Base-by-base conservation (phyloP, 768 basidiomycete species). In the Gelatoporia subvermispora region DNA sequence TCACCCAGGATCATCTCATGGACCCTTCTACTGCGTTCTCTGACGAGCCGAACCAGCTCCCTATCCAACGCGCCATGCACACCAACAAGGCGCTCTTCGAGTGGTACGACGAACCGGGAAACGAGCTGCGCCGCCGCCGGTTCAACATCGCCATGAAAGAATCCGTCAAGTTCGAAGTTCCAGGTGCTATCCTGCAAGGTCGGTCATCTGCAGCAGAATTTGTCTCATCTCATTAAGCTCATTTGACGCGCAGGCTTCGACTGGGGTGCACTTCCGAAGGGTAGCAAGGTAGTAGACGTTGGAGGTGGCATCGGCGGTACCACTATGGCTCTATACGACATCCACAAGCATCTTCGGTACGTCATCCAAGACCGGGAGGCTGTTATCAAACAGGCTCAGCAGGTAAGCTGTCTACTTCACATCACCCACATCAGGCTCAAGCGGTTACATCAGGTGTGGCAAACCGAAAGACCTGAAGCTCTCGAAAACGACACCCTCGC, bases 301-400 rank as follows among this genome's bases (percentile, higher is more conserved):
- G 66, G 66, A 2, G 65, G 65, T 2, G 66, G 65, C 2, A 49
- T 66, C n/a, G 67, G 67, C n/a, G 43, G 52, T 13, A 51, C 53
- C 10, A 47, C 59, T 0, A 36, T 67, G 22, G 46, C 50, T 2
- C 48, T 69, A 8, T 58, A 59, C 9, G 23, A 54, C 23, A 43
- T 31, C 0, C 39, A 55, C 18, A 60, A 64, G 0, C 42, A 64
- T 3, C 43, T 67, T 41, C 59, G 56, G 21, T 42, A 64, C 45
- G 39, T 66, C 25, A 45, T 69, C 9, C 67, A 69, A 38, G 68
- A 69, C 47, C 59, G 55, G 3, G 39, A 47, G 4, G 34, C 54
- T 28, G 61, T 64, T 20, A 55, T 67, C 13, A 39, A 40, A 10
- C 56, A 60, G n/a, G 64, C 7, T 7, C 5, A 37, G 10, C 10